Conservation (phyloP, 805 yeast species). For the Limtongia smithiae region DNA sequence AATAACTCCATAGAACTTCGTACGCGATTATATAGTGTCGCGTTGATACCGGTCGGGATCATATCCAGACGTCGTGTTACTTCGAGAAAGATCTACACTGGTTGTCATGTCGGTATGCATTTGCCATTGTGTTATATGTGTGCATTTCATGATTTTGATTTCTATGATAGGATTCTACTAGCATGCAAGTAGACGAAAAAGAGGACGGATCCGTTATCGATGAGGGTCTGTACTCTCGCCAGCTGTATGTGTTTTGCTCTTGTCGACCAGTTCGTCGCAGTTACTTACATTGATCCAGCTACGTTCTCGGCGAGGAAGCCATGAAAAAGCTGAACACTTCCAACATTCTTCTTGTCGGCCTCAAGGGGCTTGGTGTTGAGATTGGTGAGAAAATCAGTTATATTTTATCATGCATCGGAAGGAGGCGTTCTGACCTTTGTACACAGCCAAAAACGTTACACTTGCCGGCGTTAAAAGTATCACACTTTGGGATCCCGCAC, state of each 20-base stretch:
- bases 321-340: slow-evolving; percentile 96
- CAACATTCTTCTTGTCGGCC: slow-evolving; percentile 84
- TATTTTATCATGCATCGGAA: neutral
- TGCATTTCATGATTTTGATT: no score
- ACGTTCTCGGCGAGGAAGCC: slow-evolving; percentile 96
- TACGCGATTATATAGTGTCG: no score
- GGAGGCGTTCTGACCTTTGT: neutral
- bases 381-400: slow-evolving; percentile 46
- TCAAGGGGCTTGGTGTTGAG: slow-evolving; percentile 91
- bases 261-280: neutral
- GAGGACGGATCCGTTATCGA: slow-evolving; percentile 52
- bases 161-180: slow-evolving; percentile 9
- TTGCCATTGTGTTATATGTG: no score
- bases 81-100: no score
- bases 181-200: slow-evolving; percentile 35
- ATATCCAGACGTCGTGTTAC: no score
- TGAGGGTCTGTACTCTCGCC: slow-evolving; percentile 93
- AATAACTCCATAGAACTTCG: no score
- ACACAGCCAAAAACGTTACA: slow-evolving; percentile 76
- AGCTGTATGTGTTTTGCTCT: slow-evolving; percentile 44
- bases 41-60: no score
- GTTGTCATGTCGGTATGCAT: no score
- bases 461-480: slow-evolving; percentile 95
- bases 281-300: slow-evolving; percentile 33
- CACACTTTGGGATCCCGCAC: slow-evolving; percentile 75